Conservation (phyloP, 2,329 filamentous ascomycete species). For the Colletotrichum spinosum region DNA sequence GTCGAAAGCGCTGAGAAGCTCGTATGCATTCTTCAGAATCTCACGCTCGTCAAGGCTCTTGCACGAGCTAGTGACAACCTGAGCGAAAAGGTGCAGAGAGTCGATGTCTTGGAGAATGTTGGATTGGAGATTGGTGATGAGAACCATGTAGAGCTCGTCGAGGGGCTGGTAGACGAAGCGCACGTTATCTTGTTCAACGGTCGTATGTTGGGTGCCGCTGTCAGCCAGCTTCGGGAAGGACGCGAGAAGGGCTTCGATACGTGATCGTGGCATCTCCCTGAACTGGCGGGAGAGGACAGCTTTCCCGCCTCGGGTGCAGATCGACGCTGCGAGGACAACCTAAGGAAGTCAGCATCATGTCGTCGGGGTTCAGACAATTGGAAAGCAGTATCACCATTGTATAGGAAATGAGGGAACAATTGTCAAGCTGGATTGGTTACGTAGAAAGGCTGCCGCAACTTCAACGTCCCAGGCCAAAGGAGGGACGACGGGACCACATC, state of each 20-base stretch:
- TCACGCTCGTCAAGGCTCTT: constrained; percentile 96
- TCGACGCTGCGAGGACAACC: constrained; percentile 98
- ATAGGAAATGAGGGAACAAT: constrained; percentile 15
- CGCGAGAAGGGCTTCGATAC: constrained; percentile 95
- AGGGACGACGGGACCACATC: constrained; percentile 26
- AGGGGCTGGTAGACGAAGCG: constrained; percentile 99
- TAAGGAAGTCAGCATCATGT: constrained; percentile 50
- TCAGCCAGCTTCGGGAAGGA: constrained; percentile 98
- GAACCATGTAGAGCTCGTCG: constrained; percentile 99
- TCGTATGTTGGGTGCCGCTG: constrained; percentile 96
- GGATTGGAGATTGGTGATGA: constrained; percentile 99
- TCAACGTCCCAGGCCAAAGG: constrained; percentile 28
- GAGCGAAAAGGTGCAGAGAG: constrained; percentile 95
- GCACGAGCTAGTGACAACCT: constrained; percentile 97
- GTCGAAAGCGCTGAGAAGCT: constrained; percentile 95
- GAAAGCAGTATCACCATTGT: constrained; percentile 34
- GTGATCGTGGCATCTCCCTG: constrained; percentile 95
- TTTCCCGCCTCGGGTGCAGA: constrained; percentile 98
- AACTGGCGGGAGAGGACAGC: constrained; percentile 98
- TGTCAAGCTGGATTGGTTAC: constrained; percentile 30
- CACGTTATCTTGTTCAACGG: constrained; percentile 98
- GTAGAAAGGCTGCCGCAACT: constrained; percentile 35
- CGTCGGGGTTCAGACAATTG: background rate
- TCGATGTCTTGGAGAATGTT: constrained; percentile 99
- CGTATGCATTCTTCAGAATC: constrained; percentile 94